Evolutionary conservation across 352 stramenopile genomes (phyloP).

Genomic region (Thalassiosira ordinaria): DNA sequence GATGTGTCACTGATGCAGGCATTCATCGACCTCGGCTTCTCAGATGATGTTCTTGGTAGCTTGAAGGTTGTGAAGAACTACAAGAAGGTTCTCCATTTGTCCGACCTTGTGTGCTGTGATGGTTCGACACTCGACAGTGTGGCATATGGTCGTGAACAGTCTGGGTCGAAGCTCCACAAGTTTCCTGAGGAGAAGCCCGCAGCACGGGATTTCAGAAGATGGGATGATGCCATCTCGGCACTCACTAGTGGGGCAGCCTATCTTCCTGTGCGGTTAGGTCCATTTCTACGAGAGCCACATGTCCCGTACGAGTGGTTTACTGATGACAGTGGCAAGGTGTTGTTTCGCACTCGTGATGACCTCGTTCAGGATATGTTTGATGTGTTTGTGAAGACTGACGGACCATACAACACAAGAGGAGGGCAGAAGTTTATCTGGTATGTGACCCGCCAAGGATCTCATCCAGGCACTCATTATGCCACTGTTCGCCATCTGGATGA

Average conservation of each 20-base stretch:
- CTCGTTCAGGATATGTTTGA: not conserved
- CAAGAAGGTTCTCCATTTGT: constrained; percentile 2
- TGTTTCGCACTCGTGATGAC: no score
- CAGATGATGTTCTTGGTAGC: not conserved
- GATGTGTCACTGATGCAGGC: constrained; percentile 11
- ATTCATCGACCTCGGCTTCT: no score
- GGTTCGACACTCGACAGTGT: not conserved
- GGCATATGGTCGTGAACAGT: no score
- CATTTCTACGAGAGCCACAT: not conserved
- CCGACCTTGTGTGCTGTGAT: constrained; percentile 7
- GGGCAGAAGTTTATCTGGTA: no score
- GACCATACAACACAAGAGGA: not conserved
- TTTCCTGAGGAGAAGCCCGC: constrained; percentile 7
- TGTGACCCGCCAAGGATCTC: no score
- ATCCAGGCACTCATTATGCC: no score
- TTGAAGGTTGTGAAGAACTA: constrained; percentile 1
- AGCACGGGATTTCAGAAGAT: not conserved
- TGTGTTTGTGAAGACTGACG: not conserved
- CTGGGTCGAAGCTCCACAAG: not conserved
- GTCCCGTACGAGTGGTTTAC: not conserved
- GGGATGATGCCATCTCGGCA: not conserved
- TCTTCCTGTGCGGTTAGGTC: not conserved
- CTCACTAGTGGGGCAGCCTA: not conserved
- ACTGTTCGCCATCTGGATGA: no score
- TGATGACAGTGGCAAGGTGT: no score